Evolutionary conservation across 1,284 basidiomycete genomes (phyloP), one percentile per base, ranked within the genome.

Genomic region (Marasmius tenuissimus): DNA sequence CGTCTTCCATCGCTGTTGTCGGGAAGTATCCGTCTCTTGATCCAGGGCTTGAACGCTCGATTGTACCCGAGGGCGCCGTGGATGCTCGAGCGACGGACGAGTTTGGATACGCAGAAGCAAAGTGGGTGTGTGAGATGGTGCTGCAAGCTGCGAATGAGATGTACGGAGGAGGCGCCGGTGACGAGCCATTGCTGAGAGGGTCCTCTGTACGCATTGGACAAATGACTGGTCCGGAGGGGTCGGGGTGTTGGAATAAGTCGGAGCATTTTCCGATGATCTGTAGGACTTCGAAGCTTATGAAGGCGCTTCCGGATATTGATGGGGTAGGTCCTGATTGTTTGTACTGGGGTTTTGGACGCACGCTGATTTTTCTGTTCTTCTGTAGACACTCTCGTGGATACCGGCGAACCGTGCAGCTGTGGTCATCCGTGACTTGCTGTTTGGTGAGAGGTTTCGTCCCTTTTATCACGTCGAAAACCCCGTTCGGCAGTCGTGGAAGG

Each of bases 101-200:
- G 18, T 70, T 72, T 51, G 89, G 89, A 0, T 91, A 91, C 71
- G 85, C 86, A 1, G 88, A 91, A 76, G 84, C 81, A 60, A 91
- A 91, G 73, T 91, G 88, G 88, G 88, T 91, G 0, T 83, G 73
- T 57, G 76, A 78, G 58, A 63, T 64, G n/a, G 57, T 76, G 37
- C n/a, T 54, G 34, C 14, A 54, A 52, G 61, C 61, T 4, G 73
- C 74, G 9, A 60, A 63, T 4, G 63, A 68, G 57, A 39, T 69
- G 18, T 72, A 68, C 62, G 70, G 67, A 5, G 9, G 27, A 27
- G 27, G 27, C 4, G 53, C 62, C 0, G 54, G 63, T 8, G 63
- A 69, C 22, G 66, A 68, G 39, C 65, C 65, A 0, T 59, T 66
- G 12, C 34, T 74, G 18, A 61, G 59, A 16, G 68, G 64, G 4